Evolutionary conservation across 306 rosid species (phyloP), one percentile per base, ranked within the genome.

Genomic region (Morella rubra): DNA sequence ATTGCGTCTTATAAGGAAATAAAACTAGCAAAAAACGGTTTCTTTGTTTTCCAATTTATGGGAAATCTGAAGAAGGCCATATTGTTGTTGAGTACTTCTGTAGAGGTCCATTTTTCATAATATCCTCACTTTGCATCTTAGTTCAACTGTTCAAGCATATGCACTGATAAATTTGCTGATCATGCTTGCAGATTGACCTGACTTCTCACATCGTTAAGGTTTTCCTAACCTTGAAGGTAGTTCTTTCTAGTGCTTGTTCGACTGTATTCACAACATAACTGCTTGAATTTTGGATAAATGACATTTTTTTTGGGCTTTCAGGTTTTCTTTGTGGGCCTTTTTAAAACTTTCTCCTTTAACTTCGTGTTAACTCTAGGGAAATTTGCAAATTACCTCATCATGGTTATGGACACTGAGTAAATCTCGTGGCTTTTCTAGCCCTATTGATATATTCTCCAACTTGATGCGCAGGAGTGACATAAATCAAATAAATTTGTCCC

Each of bases 191-290:
- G 99, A 90, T 95, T 84, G 99, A 95, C 81, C 80, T 92, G 86
- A 76, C 84, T 76, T 89, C 99, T 73, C 99, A 95, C 71, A 92
- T 95, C 54, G 71, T 87, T 56, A 95, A 86, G 87, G 96, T 89
- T 82, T 92, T 85, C 86, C 81, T 95, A 87, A 92, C 99, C 72
- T 79, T 95, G 75, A 92, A 92, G 99, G 99, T 95, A 83, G 4
- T 50, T 40, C 16, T 61, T 72, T 84, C 73, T 40, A 40, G 24
- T 73, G 51, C 42, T 24, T 73, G 19, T 55, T 13, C 16, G 11
- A 50, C 22, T 71, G 20, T 4, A 2, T 24, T 47, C 55, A 9
- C 37, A 37, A 5, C n/a, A 56, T 27, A 46, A 20, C 66, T 62
- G 15, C 20, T 27, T 77, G 7, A 37, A 55, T 69, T 47, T 58